Conservation (phyloP, 2,329 filamentous ascomycete species). For the Fusarium gaditjirri region DNA sequence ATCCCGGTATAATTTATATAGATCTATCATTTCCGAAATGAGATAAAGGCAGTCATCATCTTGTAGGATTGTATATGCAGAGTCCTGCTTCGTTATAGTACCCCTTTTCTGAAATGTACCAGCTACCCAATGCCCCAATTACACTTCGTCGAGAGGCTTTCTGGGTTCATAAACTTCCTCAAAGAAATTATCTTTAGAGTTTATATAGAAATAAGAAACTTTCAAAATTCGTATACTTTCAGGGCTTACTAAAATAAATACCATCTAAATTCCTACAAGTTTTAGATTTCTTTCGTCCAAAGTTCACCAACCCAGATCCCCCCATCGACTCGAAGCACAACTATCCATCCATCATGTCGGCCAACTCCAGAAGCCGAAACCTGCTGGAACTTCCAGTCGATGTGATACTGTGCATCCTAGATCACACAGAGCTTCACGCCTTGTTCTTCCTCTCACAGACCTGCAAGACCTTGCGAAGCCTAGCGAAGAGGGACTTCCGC, state of each 20-base stretch:
- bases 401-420: background rate
- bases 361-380: background rate
- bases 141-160: background rate
- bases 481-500: background rate
- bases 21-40: background rate
- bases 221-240: too few species aligned
- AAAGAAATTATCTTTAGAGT: background rate
- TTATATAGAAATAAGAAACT: background rate
- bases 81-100: background rate
- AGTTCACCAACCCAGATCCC: background rate
- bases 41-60: background rate
- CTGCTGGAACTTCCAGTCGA: background rate
- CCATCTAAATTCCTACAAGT: background rate
- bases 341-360: background rate
- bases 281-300: background rate
- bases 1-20: background rate
- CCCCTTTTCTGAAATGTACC: background rate
- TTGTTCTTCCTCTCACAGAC: background rate
- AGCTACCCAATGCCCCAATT: background rate
- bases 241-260: background rate
- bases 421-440: background rate
- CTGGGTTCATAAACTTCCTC: background rate
- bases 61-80: background rate
- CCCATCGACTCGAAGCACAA: background rate
- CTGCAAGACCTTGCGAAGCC: background rate